These are phyloP conservation scores for Eragrostis nindensis DNA, from an alignment of 176 grass and related monocot species.

Conservation along the genomic window DNA sequence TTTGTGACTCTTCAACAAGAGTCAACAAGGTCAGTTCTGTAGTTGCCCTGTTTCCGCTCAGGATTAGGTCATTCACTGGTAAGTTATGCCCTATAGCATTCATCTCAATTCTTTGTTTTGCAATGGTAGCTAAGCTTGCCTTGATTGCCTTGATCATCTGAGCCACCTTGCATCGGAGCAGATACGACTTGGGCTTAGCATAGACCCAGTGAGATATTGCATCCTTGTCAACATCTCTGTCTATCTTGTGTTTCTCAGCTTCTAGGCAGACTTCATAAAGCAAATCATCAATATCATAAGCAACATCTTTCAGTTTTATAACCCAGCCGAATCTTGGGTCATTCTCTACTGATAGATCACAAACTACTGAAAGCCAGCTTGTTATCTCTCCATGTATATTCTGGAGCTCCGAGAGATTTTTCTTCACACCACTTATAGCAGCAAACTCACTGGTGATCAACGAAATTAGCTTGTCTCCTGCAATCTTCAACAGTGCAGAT, in stretches of 20 bases:
- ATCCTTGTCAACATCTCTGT: not conserved
- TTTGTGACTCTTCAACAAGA: not conserved
- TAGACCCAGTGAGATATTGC: not conserved
- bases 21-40: not conserved
- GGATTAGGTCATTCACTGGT: not conserved
- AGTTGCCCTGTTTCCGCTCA: not conserved
- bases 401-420: too few relatives aligned
- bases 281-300: not conserved
- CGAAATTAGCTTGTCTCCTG: too few relatives aligned
- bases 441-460: too few relatives aligned
- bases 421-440: too few relatives aligned
- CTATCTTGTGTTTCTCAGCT: not conserved
- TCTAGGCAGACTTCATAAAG: not conserved
- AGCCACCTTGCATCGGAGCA: not conserved
- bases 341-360: too few relatives aligned
- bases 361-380: too few relatives aligned
- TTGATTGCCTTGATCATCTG: not conserved
- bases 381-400: too few relatives aligned
- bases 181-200: not conserved
- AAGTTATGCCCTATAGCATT: not conserved
- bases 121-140: not conserved
- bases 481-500: too few relatives aligned
- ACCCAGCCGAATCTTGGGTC: too few relatives aligned
- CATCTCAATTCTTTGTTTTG: not conserved
- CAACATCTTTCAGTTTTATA: not conserved